Conservation (phyloP, 106 monocot genomes). For the Apostasia shenzhenica region DNA sequence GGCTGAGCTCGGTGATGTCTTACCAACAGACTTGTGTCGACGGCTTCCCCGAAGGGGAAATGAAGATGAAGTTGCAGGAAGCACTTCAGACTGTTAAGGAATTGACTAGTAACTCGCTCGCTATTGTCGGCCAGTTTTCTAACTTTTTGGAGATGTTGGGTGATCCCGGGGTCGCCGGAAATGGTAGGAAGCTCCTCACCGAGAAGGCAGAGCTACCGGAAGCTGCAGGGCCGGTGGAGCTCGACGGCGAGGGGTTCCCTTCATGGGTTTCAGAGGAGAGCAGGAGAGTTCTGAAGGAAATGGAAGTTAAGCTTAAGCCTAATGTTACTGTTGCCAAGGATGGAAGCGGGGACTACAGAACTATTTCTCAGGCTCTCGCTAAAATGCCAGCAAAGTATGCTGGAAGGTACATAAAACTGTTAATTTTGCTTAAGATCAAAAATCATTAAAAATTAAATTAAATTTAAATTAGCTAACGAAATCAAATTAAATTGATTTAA, state of each 20-base stretch:
- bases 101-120: conserved; percentile 11
- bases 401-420: background rate
- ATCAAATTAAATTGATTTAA: too few species aligned
- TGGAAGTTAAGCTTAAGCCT: background rate
- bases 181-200: background rate
- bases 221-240: background rate
- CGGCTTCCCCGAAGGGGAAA: conserved; percentile 7
- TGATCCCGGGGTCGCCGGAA: background rate
- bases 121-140: background rate
- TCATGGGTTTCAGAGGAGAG: conserved; percentile 5
- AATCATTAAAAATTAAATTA: too few species aligned
- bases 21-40: conserved; percentile 6
- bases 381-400: background rate
- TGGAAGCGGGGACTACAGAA: conserved; percentile 19
- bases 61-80: conserved; percentile 6
- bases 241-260: background rate
- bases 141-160: background rate
- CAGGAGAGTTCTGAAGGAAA: background rate
- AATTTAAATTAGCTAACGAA: too few species aligned
- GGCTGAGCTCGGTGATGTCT: conserved; percentile 9
- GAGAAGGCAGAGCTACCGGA: background rate
- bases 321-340: conserved; percentile 16
- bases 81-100: background rate
- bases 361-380: conserved; percentile 8
- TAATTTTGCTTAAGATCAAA: too few species aligned